These are phyloP conservation scores for Monilinia fructicola DNA, from an alignment of 2,329 filamentous ascomycete genomes.

Conservation along the genomic window DNA sequence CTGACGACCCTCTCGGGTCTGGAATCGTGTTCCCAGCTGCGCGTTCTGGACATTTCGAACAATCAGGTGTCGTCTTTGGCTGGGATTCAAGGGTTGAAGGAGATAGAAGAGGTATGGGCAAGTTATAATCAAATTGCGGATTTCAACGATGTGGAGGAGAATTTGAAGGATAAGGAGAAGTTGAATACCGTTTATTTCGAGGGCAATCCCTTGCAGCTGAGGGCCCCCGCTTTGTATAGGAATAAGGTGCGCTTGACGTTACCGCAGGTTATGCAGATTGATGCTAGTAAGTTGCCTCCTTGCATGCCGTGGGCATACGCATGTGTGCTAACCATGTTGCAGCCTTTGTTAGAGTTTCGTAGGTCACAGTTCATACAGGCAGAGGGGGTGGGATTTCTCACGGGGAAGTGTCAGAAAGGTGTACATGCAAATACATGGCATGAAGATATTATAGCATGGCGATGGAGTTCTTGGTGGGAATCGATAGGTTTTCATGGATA, in stretches of 20 bases:
- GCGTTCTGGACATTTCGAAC: conserved; percentile 83
- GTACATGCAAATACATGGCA: not conserved
- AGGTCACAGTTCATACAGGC: conserved; percentile 10
- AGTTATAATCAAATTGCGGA: conserved; percentile 80
- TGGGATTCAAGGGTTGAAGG: conserved; percentile 65
- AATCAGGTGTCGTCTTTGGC: conserved; percentile 77
- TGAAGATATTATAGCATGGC: conserved; percentile 27
- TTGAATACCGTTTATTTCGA: conserved; percentile 95
- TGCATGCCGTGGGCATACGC: not conserved
- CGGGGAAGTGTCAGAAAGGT: conserved; percentile 2
- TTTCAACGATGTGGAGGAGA: conserved; percentile 78
- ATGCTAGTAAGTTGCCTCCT: conserved; percentile 75
- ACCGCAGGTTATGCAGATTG: conserved; percentile 88
- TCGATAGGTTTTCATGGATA: conserved; percentile 20
- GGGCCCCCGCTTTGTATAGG: conserved; percentile 79
- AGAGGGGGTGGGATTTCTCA: not conserved
- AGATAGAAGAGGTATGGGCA: conserved; percentile 91
- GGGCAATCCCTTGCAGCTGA: conserved; percentile 83
- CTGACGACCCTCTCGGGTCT: conserved; percentile 75
- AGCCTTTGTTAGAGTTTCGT: conserved; percentile 41
- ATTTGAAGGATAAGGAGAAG: conserved; percentile 74
- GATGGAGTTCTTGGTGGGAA: conserved; percentile 27
- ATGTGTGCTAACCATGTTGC: conserved; percentile 11
- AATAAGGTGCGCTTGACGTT: conserved; percentile 90
- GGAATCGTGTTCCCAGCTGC: conserved; percentile 61